Conservation (phyloP, 805 yeast genomes). For the Maudiozyma turicensis region DNA sequence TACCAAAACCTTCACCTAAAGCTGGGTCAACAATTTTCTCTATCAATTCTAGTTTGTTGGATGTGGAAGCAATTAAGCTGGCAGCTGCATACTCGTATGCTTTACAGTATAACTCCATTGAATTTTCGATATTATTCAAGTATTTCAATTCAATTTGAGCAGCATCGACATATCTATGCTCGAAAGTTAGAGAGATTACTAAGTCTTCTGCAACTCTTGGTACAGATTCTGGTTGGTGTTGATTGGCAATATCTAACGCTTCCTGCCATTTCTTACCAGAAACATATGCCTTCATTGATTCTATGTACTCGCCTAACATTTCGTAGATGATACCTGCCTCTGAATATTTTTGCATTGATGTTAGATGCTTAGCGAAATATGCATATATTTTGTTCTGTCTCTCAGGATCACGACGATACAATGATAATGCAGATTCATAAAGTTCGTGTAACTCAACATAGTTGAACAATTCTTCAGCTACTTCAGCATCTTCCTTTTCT, state of each 20-base stretch:
- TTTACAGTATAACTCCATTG: slow-evolving; percentile 62
- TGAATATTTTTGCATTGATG: slow-evolving; percentile 44
- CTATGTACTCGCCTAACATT: slow-evolving; percentile 42
- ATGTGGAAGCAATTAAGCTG: slow-evolving; percentile 47
- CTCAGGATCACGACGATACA: slow-evolving; percentile 47
- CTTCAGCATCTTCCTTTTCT: slow-evolving; percentile 24
- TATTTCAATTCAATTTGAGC: slow-evolving; percentile 64
- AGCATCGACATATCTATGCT: slow-evolving; percentile 68
- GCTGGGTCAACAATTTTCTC: slow-evolving; percentile 59
- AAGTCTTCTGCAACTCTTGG: slow-evolving; percentile 48
- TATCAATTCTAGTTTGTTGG: slow-evolving; percentile 37
- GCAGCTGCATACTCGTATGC: slow-evolving; percentile 71
- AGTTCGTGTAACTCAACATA: slow-evolving; percentile 63
- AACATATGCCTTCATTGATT: slow-evolving; percentile 63
- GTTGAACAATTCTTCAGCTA: slow-evolving; percentile 50
- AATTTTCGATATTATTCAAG: slow-evolving; percentile 49
- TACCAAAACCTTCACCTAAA: slow-evolving; percentile 80
- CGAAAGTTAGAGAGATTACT: slow-evolving; percentile 50
- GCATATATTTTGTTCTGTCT: slow-evolving; percentile 47
- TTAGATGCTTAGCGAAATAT: slow-evolving; percentile 54
- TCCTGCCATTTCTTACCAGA: slow-evolving; percentile 76
- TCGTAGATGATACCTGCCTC: slow-evolving; percentile 81
- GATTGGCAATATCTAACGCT: slow-evolving; percentile 55
- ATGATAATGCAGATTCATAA: slow-evolving; percentile 55
- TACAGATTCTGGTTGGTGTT: slow-evolving; percentile 32